Conservation (phyloP, 441 rosid genomes). For the Corymbia calophylla region DNA sequence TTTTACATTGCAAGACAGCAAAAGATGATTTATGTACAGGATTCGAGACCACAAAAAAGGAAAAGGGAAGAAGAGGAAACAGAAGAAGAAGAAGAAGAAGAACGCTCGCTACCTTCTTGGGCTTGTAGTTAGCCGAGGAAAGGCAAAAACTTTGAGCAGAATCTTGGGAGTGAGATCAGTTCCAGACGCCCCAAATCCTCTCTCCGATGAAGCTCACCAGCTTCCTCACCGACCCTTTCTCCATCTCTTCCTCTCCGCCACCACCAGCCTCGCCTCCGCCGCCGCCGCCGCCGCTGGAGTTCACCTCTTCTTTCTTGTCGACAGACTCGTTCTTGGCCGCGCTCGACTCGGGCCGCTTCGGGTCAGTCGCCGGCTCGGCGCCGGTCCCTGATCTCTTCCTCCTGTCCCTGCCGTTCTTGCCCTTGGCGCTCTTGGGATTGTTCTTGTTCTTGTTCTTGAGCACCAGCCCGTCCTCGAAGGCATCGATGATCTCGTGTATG, state of each 20-base stretch:
- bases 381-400: conserved; percentile 13
- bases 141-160: neutral
- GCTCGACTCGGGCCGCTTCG: conserved; percentile 12
- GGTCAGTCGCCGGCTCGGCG: neutral
- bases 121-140: neutral
- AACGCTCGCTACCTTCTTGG: neutral
- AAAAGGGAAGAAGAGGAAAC: neutral
- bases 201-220: conserved; percentile 60
- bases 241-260: conserved; percentile 17
- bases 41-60: neutral
- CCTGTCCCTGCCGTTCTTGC: conserved; percentile 17
- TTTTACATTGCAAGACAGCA: neutral
- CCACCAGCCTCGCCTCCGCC: neutral
- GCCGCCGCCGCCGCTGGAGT: neutral
- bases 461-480: conserved; percentile 40
- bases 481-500: conserved; percentile 68
- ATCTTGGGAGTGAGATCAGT: neutral
- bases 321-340: conserved; percentile 9
- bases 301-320: neutral
- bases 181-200: conserved; percentile 67
- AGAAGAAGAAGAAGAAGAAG: neutral
- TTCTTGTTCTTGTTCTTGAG: neutral
- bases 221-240: conserved; percentile 36
- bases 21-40: neutral
- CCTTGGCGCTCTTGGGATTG: neutral